Conservation (phyloP, 805 yeast species). For the Barnettozyma californica region DNA sequence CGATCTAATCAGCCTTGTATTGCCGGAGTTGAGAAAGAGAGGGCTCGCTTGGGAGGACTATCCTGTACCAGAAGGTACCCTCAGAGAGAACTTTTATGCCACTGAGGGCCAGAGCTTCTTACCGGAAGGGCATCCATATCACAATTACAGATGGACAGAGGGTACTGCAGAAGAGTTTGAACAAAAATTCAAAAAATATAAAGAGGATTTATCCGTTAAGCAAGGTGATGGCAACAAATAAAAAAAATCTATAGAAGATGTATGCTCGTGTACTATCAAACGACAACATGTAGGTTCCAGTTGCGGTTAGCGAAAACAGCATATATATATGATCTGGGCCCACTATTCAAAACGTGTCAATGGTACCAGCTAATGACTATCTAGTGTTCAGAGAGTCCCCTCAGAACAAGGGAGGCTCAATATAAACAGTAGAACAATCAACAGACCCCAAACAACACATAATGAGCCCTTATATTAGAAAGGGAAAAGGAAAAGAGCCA, state of each 20-base stretch:
- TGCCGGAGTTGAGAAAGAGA: slow-evolving; percentile 32
- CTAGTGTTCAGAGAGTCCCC: not conserved
- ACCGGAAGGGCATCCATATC: slow-evolving; percentile 15
- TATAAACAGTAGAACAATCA: not conserved
- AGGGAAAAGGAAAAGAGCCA: not conserved
- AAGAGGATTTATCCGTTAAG: slow-evolving; percentile 3
- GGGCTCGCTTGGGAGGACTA: slow-evolving; percentile 33
- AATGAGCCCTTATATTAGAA: not conserved
- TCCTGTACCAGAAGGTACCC: slow-evolving; percentile 28
- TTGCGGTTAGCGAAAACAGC: slow-evolving; percentile 32
- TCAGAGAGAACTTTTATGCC: slow-evolving; percentile 28
- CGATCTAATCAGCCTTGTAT: slow-evolving; percentile 30
- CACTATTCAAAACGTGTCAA: slow-evolving; percentile 12
- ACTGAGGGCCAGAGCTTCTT: slow-evolving; percentile 15
- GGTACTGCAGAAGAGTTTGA: slow-evolving; percentile 27
- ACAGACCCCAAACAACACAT: not conserved
- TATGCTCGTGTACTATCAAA: slow-evolving; percentile 30
- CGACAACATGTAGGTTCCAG: slow-evolving; percentile 28
- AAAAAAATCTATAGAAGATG: slow-evolving; percentile 11
- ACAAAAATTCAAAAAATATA: slow-evolving; percentile 3
- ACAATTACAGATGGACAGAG: slow-evolving; percentile 20
- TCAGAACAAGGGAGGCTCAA: slow-evolving; percentile 3
- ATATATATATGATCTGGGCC: slow-evolving; percentile 3
- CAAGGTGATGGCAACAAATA: slow-evolving; percentile 3
- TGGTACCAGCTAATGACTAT: not conserved